These are phyloP conservation scores for Globisporangium okanoganense DNA, from an alignment of 352 stramenopile genomes.

Conservation along the genomic window DNA sequence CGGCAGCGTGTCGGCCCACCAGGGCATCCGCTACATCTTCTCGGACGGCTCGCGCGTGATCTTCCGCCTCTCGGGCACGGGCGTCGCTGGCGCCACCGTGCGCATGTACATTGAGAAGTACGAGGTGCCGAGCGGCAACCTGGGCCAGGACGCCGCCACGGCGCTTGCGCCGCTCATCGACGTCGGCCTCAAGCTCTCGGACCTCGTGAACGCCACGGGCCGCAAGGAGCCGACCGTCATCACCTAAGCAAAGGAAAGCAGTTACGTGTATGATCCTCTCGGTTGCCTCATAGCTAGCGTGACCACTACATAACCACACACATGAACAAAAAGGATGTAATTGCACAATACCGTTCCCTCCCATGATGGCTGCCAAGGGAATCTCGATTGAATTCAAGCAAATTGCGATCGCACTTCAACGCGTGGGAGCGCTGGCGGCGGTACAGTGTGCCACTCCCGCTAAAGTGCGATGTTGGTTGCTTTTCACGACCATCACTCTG, in stretches of 20 bases:
- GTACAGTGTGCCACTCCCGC: neutral
- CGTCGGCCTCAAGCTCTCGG: conserved; percentile 89
- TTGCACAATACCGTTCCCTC: no score
- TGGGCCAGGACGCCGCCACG: conserved; percentile 70
- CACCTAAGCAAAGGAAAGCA: conserved; percentile 81
- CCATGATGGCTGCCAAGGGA: no score
- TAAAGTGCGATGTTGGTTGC: conserved; percentile 8
- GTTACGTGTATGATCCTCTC: neutral
- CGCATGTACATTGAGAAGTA: conserved; percentile 99
- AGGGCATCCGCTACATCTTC: conserved; percentile 97
- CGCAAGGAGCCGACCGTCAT: conserved; percentile 95
- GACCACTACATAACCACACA: neutral
- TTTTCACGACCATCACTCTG: conserved; percentile 6
- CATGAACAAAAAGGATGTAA: neutral
- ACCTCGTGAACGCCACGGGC: conserved; percentile 92
- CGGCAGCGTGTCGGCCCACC: conserved; percentile 93
- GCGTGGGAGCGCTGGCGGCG: neutral
- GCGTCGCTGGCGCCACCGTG: conserved; percentile 95
- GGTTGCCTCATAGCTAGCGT: neutral
- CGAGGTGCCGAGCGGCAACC: conserved; percentile 83
- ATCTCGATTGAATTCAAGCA: no score
- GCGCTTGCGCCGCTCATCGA: conserved; percentile 90
- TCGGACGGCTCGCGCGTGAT: conserved; percentile 93
- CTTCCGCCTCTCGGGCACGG: conserved; percentile 98
- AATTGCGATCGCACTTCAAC: no score